Base-by-base conservation (phyloP, 768 basidiomycete genomes). In the Lyophyllum decastes region DNA sequence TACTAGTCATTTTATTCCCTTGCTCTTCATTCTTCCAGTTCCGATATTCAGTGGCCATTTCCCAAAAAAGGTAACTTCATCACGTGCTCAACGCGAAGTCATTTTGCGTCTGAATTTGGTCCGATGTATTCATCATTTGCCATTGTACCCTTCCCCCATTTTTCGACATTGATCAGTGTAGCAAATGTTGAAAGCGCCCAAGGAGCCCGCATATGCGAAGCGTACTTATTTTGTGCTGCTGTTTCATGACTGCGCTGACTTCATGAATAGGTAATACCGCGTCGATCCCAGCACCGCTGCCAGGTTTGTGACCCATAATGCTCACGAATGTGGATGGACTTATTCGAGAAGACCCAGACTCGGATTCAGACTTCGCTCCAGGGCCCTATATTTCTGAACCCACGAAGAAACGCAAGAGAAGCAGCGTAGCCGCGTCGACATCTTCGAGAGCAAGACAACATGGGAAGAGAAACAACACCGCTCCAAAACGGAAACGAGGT, bases 341-440 rank as follows among this genome's bases (percentile, higher is more conserved):
- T 44, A 17, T 22, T 10, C n/a, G 40, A 19, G 47, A 60, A 78
- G 81, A 80, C 51, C 59, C 66, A 2, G 81, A 83, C 63, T 78
- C 80, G 0, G 82, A 84, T 62, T 73, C 79, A 30, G 81, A 83
- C 48, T 84, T 84, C 61, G 74, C 72, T 25, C 72, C 80, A 2
- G 78, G 79, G 1, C 57, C 65, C 7, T 76, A 75, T 57, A 53
- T 76, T 4, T 70, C 70, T 22, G 73, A 77, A 58, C 51, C 59
- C 2, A 65, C 57, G 43, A 65, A 54, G 48, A 76, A 66, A 54
- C 59, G 55, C 50, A 75, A 72, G 54, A 64, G 68, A 49, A 26
- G 40, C 9, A 61, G 55, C 22, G n/a, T 44, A 33, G 52, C 33
- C 27, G 47, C 35, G 53, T 33, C 44, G 16, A 49, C 45, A 6